Evolutionary conservation across 1,284 basidiomycete species (phyloP).

Genomic region (Ganoderma lingzhi): DNA sequence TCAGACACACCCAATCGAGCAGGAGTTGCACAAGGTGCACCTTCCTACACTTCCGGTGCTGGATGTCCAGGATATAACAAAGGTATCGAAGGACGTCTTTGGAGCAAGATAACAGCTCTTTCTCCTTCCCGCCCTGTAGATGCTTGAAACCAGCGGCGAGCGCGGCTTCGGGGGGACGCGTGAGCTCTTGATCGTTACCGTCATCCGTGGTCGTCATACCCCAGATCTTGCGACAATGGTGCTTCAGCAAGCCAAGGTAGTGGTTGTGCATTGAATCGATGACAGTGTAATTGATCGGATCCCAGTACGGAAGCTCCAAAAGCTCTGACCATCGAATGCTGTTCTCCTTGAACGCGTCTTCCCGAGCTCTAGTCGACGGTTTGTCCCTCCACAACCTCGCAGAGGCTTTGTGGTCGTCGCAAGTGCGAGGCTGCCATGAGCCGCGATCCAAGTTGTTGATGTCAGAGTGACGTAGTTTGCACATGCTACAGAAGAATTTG

Average conservation of each 20-base stretch:
- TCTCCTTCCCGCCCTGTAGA: not conserved
- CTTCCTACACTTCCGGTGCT: not conserved
- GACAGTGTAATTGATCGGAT: conserved; percentile 41
- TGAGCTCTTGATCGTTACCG: conserved; percentile 7
- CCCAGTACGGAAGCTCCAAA: conserved; percentile 45
- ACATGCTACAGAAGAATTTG: conserved; percentile 44
- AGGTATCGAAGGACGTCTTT: not conserved
- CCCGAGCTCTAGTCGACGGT: not conserved
- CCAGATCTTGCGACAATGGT: conserved; percentile 39
- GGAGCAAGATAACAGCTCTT: not conserved
- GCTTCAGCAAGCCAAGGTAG: conserved; percentile 38
- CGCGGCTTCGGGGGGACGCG: not conserved
- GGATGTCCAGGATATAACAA: not conserved
- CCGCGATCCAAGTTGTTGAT: conserved; percentile 38
- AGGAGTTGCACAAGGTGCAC: not conserved
- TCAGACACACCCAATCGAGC: not conserved
- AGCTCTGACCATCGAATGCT: conserved; percentile 39
- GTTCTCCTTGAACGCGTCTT: not conserved
- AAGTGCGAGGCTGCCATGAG: conserved; percentile 33
- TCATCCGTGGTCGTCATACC: conserved; percentile 36
- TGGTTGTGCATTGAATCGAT: conserved; percentile 48
- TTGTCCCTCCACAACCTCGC: conserved; percentile 29
- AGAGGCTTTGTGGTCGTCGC: conserved; percentile 32
- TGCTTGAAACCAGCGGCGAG: not conserved
- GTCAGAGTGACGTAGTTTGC: conserved; percentile 38